phyloP scores from a whole-genome alignment of 805 yeast genomes.

The Cyberlindnera xylosilytica region DNA sequence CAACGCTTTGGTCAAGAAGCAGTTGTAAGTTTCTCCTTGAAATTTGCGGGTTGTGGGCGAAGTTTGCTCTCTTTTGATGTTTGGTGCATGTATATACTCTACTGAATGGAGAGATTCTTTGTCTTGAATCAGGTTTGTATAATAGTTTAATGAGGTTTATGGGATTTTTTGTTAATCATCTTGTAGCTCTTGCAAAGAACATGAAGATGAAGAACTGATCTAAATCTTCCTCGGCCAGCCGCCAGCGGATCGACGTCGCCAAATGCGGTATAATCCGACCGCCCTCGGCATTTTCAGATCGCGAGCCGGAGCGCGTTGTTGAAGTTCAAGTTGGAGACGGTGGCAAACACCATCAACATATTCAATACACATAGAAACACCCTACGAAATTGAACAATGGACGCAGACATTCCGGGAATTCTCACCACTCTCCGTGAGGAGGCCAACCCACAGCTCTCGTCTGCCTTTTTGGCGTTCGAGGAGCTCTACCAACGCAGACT shows the following conservation, averaged over 20 bases:
- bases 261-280: no score
- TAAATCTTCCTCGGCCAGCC: no score
- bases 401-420: slow-evolving; percentile 25
- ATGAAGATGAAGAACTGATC: no score
- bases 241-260: no score
- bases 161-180: neutral
- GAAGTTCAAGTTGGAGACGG: no score
- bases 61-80: slow-evolving; percentile 6
- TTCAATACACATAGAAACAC: no score
- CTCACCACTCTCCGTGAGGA: slow-evolving; percentile 55
- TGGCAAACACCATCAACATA: no score
- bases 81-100: slow-evolving; percentile 1
- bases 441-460: slow-evolving; percentile 60
- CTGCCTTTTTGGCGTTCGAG: slow-evolving; percentile 66
- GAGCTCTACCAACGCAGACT: slow-evolving; percentile 84
- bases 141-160: slow-evolving; percentile 1
- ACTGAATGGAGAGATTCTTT: slow-evolving; percentile 17
- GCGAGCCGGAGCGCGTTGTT: no score
- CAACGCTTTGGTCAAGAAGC: slow-evolving; percentile 78
- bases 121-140: neutral
- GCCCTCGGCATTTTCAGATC: no score
- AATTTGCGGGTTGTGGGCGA: slow-evolving; percentile 1
- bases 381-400: no score
- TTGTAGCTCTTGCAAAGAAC: neutral
- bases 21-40: slow-evolving; percentile 26